Base-by-base conservation (phyloP, 257 asterid species). In the Plantago elongata region DNA sequence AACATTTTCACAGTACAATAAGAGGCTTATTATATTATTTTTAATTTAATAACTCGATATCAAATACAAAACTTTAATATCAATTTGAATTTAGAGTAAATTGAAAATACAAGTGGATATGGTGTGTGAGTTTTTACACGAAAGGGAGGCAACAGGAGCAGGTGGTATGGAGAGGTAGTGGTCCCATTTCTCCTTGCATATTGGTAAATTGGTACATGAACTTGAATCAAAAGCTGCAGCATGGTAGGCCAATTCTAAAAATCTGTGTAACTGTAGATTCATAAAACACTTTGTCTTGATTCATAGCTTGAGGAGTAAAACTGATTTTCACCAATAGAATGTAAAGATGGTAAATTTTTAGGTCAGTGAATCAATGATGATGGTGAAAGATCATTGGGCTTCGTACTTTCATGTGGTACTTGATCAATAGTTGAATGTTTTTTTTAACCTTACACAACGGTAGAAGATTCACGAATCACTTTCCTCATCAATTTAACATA, bases 121-220 rank as follows among this genome's bases (percentile, higher is more conserved):
- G 27, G 38, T 29, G 3, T 22, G 61, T 22, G 45, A 17, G 55
- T 9, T 30, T 51, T 73, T 58, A 30, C 57, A 55, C 67, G 5
- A 52, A 68, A 49, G 51, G 29, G 43, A 67, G 46, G 63, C 52
- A 48, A 14, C 70, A 65, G 1, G 47, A 40, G 22, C 27, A 63
- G 66, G 68, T 63, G 74, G 64, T 59, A 51, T 68, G 74, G 71
- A 60, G 49, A 49, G 13, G 48, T 37, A 50, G 74, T 73, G 74
- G 70, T 57, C 77, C 72, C 59, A 42, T 52, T 37, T 68, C 63
- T 55, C 16, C 62, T 22, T 8, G 63, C 34, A 54, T 43, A 45
- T 49, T 29, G 17, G 59, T 45, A 22, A 61, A 38, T 60, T 54
- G 45, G 60, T 71, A 18, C 64, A 22, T 54, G 46, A 47, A 61